A percentile compares a stretch with the other conserved stretches of the same genome.
Conservation (phyloP, 2,329 filamentous ascomycete species). For the Emydomyces testavorans region DNA sequence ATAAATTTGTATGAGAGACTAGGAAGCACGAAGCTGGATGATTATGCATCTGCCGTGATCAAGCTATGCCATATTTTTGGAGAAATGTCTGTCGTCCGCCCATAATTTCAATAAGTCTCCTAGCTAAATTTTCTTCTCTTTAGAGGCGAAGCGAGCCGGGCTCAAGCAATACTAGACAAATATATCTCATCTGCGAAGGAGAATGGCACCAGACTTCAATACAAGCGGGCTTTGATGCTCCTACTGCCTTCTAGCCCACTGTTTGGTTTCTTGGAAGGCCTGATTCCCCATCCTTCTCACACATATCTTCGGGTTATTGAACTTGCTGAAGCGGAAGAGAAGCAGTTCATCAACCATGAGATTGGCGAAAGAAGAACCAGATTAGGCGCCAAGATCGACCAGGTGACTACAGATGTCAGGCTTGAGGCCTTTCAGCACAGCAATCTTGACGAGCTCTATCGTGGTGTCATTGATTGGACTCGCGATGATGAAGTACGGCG, state of each 20-base stretch:
- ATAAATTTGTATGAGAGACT: slow-evolving; percentile 76
- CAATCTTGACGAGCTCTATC: slow-evolving; percentile 68
- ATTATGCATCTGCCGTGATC: slow-evolving; percentile 63
- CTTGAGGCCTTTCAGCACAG: slow-evolving; percentile 68
- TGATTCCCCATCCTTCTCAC: slow-evolving; percentile 63
- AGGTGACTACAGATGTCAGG: slow-evolving; percentile 80
- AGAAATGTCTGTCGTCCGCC: slow-evolving; percentile 41
- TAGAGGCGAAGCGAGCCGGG: slow-evolving; percentile 48
- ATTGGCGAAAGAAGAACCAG: slow-evolving; percentile 82
- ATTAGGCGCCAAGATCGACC: slow-evolving; percentile 68
- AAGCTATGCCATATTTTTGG: slow-evolving; percentile 64
- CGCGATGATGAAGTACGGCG: slow-evolving; percentile 74
- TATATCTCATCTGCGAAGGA: slow-evolving; percentile 62
- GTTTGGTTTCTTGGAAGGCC: slow-evolving; percentile 72
- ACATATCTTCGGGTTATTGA: slow-evolving; percentile 76
- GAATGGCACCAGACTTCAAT: slow-evolving; percentile 60
- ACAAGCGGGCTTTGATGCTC: slow-evolving; percentile 62
- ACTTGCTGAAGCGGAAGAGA: slow-evolving; percentile 75
- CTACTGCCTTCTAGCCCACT: slow-evolving; percentile 70
- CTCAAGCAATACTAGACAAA: slow-evolving; percentile 60
- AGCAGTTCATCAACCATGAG: slow-evolving; percentile 74
- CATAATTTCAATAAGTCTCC: neutral
- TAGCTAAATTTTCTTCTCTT: slow-evolving; percentile 4
- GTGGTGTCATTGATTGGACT: slow-evolving; percentile 79
- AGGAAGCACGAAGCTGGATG: slow-evolving; percentile 53